Base-by-base conservation (phyloP, 129 eudicot genomes). In the Pulicaria dysenterica region DNA sequence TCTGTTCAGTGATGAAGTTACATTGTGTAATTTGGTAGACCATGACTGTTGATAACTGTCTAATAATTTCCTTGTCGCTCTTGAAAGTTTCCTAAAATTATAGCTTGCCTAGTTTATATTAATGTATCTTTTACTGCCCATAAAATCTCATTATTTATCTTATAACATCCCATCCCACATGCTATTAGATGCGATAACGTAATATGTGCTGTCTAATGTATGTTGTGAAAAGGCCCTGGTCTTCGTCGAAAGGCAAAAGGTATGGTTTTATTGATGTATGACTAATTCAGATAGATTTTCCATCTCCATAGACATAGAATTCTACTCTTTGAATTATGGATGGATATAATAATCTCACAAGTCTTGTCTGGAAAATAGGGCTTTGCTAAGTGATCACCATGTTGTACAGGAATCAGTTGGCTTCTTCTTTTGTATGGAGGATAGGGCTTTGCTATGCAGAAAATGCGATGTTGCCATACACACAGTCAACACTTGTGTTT, bases 361-460 rank as follows among this genome's bases (percentile, higher is more conserved):
- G 31, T 24, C 31, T 24, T 24, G 2, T 24, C 1, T 24, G 31
- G 31, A 24, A 24, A 0, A 24, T 24, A 24, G 31, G 31, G 31
- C 31, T 24, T 24, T 24, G 36, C 57, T 68, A 49, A 67, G 12
- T 37, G 38, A 24, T 62, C 31, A 40, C 13, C 46, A 5, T 14
- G 39, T 45, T 60, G 15, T 76, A 76, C 93, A 90, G 94, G 96
- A 90, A 66, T 63, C 87, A n/a, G 73, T 65, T 59, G 98, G 92
- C n/a, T 93, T 78, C 75, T 90, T 93, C 95, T 93, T 93, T 78
- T 93, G 98, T 78, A 62, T 90, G 41, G 96, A 93, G 80, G 98
- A 90, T 58, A 83, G 98, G 70, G 98, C 96, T 68, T 69, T 93
- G 39, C 89, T 90, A 0, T 93, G 98, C 85, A 78, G 98, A 81